These are phyloP conservation scores for Emericellopsis cladophorae DNA, from an alignment of 2,329 filamentous ascomycete species.

Conservation along the genomic window DNA sequence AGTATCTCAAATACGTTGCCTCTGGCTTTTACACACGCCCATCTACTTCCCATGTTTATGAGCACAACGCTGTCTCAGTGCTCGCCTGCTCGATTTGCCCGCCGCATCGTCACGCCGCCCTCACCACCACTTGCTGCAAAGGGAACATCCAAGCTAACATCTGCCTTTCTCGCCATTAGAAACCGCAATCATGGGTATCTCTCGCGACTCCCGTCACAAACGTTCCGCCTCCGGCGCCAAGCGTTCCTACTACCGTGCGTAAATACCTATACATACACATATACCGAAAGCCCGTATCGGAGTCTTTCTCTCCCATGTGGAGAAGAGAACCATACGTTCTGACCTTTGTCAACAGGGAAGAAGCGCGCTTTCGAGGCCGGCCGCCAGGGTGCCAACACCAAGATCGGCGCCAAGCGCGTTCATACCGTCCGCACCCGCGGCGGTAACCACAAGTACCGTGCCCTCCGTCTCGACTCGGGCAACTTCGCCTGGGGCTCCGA, in stretches of 20 bases:
- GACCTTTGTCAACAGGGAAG: conserved; percentile 70
- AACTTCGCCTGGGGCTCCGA: conserved; percentile 99
- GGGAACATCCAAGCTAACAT: conserved; percentile 8
- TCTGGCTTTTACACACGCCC: too few relatives aligned
- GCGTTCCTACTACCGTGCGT: conserved; percentile 81
- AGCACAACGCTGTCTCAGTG: background rate
- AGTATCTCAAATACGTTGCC: conserved; percentile 12
- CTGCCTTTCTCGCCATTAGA: conserved; percentile 27
- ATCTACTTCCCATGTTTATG: too few relatives aligned
- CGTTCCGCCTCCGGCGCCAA: conserved; percentile 98
- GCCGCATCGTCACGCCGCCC: background rate
- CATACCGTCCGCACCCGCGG: conserved; percentile 94
- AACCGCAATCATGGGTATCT: conserved; percentile 96
- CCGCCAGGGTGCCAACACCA: conserved; percentile 98
- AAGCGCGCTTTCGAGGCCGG: conserved; percentile 99
- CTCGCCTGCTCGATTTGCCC: background rate
- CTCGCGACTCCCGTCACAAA: conserved; percentile 99
- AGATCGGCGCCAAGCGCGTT: conserved; percentile 94
- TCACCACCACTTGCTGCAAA: background rate
- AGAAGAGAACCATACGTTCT: conserved; percentile 50
- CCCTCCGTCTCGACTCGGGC: conserved; percentile 92
- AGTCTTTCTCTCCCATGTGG: conserved; percentile 6
- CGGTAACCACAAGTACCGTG: conserved; percentile 99
- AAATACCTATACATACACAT: conserved; percentile 5
- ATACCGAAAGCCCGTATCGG: conserved; percentile 55